Conservation (phyloP, 192 early-diverging fungal species). For the Coemansia sp. region DNA sequence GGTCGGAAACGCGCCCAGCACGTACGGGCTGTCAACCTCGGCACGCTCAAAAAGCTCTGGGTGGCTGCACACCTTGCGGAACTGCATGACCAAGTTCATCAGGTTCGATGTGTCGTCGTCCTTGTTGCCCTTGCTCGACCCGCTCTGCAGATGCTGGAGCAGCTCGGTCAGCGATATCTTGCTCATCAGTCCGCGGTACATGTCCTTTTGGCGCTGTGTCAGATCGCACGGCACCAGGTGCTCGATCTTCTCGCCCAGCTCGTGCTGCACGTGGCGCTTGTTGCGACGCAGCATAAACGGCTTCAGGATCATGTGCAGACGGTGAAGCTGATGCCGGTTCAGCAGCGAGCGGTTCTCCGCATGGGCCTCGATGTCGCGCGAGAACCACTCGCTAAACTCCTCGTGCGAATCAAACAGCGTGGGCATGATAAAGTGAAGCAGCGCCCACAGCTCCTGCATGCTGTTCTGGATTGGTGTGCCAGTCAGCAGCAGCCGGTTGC, state of each 20-base stretch:
- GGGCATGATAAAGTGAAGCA: constrained; percentile 95
- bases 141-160: constrained; percentile 64
- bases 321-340: constrained; percentile 60
- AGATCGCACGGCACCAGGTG: constrained; percentile 74
- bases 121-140: constrained; percentile 83
- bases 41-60: constrained; percentile 85
- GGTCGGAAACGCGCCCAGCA: constrained; percentile 68
- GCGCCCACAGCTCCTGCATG: constrained; percentile 97
- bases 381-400: constrained; percentile 97
- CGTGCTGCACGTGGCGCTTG: constrained; percentile 95
- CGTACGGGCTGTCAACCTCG: constrained; percentile 93
- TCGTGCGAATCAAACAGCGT: constrained; percentile 93
- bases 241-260: constrained; percentile 91
- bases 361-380: constrained; percentile 87
- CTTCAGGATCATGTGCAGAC: constrained; percentile 62
- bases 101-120: constrained; percentile 85
- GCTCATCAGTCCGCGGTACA: constrained; percentile 86
- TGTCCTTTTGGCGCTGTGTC: constrained; percentile 90
- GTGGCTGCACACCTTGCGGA: constrained; percentile 89
- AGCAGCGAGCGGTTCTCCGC: constrained; percentile 56
- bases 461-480: constrained; percentile 98
- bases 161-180: constrained; percentile 90
- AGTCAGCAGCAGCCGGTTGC: constrained; percentile 86
- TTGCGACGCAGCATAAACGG: constrained; percentile 84
- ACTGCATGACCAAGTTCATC: constrained; percentile 94